Evolutionary conservation across 176 grass and related monocot species (phyloP).

Genomic region (Bothriochloa decipiens): DNA sequence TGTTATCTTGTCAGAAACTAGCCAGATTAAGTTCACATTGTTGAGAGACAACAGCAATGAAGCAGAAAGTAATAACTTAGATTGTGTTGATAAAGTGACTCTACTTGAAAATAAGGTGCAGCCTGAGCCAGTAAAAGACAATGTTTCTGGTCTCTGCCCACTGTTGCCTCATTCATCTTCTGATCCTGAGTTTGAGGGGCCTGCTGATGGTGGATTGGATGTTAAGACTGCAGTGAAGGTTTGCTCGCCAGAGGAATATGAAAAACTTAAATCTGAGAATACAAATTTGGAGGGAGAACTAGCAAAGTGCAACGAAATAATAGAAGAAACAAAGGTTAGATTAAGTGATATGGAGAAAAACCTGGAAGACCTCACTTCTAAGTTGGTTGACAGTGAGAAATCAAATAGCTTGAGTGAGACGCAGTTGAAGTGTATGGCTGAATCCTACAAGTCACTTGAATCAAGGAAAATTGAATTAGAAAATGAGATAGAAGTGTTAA

Average conservation of each 20-base stretch:
- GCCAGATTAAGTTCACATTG: conserved; percentile 68
- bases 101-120: conserved; percentile 96
- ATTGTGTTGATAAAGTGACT: conserved; percentile 99
- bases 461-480: conserved; percentile 77
- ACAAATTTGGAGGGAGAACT: conserved; percentile 66
- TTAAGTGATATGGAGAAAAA: conserved; percentile 73
- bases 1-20: conserved; percentile 66
- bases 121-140: conserved; percentile 50
- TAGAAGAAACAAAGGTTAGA: conserved; percentile 62
- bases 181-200: conserved; percentile 63
- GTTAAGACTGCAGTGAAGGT: conserved; percentile 49
- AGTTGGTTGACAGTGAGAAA: conserved; percentile 81
- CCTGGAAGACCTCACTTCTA: conserved; percentile 67
- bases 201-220: conserved; percentile 52
- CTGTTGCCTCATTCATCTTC: conserved; percentile 56
- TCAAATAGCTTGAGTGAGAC: conserved; percentile 95
- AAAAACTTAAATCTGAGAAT: conserved; percentile 80
- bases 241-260: conserved; percentile 56
- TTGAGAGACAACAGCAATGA: conserved; percentile 56
- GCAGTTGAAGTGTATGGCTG: conserved; percentile 95
- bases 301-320: conserved; percentile 66
- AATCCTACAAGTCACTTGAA: conserved; percentile 92
- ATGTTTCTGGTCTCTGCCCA: conserved; percentile 41
- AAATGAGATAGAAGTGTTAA: conserved; percentile 62
- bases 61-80: conserved; percentile 77